These are phyloP conservation scores for Zygoascus sp. DNA, from an alignment of 1,139 yeast species.

Conservation along the genomic window DNA sequence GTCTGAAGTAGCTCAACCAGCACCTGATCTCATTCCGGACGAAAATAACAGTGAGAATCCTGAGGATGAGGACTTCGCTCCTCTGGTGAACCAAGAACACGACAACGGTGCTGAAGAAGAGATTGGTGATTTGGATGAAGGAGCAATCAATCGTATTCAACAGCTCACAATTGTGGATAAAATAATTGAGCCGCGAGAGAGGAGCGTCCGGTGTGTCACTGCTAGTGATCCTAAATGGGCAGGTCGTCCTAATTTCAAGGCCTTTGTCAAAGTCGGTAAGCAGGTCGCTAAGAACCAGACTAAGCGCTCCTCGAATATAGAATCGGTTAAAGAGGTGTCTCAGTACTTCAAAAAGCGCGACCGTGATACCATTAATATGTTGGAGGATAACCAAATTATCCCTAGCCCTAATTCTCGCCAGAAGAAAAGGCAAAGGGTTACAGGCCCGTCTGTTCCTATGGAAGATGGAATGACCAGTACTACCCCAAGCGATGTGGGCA, in stretches of 20 bases:
- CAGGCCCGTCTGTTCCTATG: background rate
- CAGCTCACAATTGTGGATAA: slow-evolving; percentile 6
- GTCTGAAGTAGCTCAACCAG: background rate
- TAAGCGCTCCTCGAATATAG: background rate
- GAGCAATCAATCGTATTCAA: slow-evolving; percentile 2
- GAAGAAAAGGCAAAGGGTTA: background rate
- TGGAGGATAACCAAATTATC: background rate
- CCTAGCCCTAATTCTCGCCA: background rate
- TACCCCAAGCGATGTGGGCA: background rate
- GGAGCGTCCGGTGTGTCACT: background rate
- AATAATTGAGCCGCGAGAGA: background rate
- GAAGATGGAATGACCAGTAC: background rate
- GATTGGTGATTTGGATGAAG: background rate
- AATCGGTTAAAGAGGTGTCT: background rate
- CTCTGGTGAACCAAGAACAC: background rate
- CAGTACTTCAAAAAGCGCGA: slow-evolving; percentile 4
- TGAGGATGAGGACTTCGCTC: slow-evolving; percentile 1
- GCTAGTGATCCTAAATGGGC: slow-evolving; percentile 10
- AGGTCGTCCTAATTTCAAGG: slow-evolving; percentile 14
- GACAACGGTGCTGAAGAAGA: slow-evolving; percentile 3
- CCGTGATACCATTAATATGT: slow-evolving; percentile 7
- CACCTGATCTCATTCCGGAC: background rate
- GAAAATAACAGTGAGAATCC: background rate
- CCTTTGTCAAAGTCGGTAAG: slow-evolving; percentile 2
- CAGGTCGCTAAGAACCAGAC: background rate